Conservation (phyloP, 1,284 basidiomycete genomes). For the Ganoderma multipileum region DNA sequence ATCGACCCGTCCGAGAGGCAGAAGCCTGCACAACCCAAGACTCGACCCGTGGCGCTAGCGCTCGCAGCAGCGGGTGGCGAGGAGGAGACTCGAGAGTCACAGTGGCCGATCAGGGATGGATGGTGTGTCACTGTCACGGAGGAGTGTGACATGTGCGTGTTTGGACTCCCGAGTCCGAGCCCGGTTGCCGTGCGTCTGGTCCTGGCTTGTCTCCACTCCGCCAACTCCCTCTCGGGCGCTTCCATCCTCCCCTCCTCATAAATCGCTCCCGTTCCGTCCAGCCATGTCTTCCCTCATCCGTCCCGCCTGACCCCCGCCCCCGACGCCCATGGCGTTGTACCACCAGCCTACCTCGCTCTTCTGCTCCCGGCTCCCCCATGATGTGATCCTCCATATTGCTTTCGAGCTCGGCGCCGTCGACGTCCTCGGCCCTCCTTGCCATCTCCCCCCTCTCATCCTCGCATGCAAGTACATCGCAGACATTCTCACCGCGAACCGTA, state of each 20-base stretch:
- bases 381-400: constrained; percentile 66
- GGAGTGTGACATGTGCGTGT: constrained; percentile 12
- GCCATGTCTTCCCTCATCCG: constrained; percentile 25
- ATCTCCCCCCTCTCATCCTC: constrained; percentile 56
- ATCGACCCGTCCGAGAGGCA: background rate
- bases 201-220: constrained; percentile 25
- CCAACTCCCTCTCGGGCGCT: constrained; percentile 22
- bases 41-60: background rate
- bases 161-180: background rate
- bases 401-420: constrained; percentile 51
- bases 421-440: constrained; percentile 49
- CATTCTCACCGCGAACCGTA: constrained; percentile 49
- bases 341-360: constrained; percentile 30
- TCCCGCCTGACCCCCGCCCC: constrained; percentile 21
- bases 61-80: no score
- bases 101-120: background rate
- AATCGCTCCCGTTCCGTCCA: constrained; percentile 13
- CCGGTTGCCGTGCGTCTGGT: constrained; percentile 9
- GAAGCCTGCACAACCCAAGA: background rate
- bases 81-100: no score
- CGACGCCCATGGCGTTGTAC: constrained; percentile 23
- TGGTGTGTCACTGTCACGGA: background rate
- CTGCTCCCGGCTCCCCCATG: constrained; percentile 59
- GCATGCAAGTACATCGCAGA: constrained; percentile 53
- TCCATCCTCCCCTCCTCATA: constrained; percentile 13